Conservation (phyloP, 192 early-diverging fungal genomes). For the Linnemannia hyalina region DNA sequence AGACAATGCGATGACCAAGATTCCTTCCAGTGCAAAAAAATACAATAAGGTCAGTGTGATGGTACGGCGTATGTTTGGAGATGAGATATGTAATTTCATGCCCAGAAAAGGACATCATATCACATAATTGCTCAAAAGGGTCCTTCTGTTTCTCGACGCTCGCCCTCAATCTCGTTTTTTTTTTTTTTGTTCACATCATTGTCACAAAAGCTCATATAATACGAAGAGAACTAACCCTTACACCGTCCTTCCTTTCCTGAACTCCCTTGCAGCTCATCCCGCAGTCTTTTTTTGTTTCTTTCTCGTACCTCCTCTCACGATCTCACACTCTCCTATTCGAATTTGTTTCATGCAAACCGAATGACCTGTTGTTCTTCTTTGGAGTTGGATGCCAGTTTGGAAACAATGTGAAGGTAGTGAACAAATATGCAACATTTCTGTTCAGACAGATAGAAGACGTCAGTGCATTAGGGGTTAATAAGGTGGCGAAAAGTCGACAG, state of each 20-base stretch:
- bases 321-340: too few relatives aligned
- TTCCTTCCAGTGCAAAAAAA: too few relatives aligned
- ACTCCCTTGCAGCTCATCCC: too few relatives aligned
- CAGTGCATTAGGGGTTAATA: background rate
- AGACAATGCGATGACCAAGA: too few relatives aligned
- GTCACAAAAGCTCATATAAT: too few relatives aligned
- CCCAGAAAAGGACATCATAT: conserved; percentile 9
- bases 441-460: background rate
- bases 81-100: conserved; percentile 1
- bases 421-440: background rate
- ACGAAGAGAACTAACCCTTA: too few relatives aligned
- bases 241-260: too few relatives aligned
- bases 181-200: background rate
- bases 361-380: background rate
- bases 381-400: background rate
- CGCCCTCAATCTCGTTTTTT: background rate
- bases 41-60: too few relatives aligned
- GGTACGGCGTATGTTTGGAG: background rate
- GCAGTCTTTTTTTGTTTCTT: too few relatives aligned
- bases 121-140: too few relatives aligned
- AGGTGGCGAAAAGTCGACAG: background rate
- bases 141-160: background rate
- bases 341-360: too few relatives aligned
- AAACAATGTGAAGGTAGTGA: background rate
- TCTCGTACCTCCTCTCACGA: too few relatives aligned